Evolutionary conservation across 2,329 filamentous ascomycete genomes (phyloP).

Genomic region (Alternaria sp.): DNA sequence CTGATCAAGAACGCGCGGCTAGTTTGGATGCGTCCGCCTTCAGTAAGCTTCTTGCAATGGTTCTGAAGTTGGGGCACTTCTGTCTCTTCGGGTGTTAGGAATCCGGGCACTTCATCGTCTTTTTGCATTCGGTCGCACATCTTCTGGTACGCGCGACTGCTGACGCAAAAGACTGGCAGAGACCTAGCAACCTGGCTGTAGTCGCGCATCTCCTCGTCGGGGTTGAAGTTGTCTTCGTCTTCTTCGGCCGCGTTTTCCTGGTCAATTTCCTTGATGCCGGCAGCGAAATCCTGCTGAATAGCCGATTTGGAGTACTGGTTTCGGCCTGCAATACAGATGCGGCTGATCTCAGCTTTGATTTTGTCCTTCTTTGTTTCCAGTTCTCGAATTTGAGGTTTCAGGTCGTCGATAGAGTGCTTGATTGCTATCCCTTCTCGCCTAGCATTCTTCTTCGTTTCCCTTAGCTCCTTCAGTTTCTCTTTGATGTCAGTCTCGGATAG

Average conservation of each 20-base stretch:
- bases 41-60: conserved; percentile 66
- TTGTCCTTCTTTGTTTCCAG: conserved; percentile 37
- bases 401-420: conserved; percentile 38
- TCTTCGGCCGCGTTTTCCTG: conserved; percentile 61
- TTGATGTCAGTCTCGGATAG: conserved; percentile 52
- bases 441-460: conserved; percentile 51
- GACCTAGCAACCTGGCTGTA: conserved; percentile 63
- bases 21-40: conserved; percentile 53
- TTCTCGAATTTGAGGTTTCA: conserved; percentile 35
- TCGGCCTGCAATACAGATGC: conserved; percentile 60
- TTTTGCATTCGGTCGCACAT: conserved; percentile 61
- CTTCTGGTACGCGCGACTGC: conserved; percentile 67
- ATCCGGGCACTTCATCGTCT: conserved; percentile 61
- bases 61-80: conserved; percentile 62
- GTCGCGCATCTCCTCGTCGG: conserved; percentile 61
- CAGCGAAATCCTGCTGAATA: conserved; percentile 66
- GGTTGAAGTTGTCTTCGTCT: conserved; percentile 62
- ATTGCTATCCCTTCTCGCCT: conserved; percentile 38
- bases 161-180: conserved; percentile 70
- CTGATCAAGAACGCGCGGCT: conserved; percentile 60
- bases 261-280: conserved; percentile 66
- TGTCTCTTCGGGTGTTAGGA: conserved; percentile 60
- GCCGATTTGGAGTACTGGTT: conserved; percentile 62
- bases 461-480: conserved; percentile 53
- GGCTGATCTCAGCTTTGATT: conserved; percentile 45